Base-by-base conservation (phyloP, 1,139 yeast species). In the Zygosaccharomyces sapae region DNA sequence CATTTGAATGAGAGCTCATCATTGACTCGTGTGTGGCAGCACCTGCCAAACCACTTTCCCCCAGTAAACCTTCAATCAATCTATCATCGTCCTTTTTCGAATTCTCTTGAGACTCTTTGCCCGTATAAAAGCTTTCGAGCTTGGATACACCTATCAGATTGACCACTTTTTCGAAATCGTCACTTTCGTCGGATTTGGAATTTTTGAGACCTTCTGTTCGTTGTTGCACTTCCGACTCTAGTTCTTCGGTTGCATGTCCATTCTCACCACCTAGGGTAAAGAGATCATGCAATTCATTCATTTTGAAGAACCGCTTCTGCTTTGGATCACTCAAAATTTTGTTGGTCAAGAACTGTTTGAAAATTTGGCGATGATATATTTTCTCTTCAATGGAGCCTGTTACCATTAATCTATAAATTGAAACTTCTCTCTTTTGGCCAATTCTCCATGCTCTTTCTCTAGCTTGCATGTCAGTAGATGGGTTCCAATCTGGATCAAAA, bases 401-500 rank as follows among this genome's bases (percentile, higher is more conserved):
- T 30, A 92, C 86, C 88, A 92, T 88, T 39, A 92, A 70, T 47
- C 98, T 71, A 59, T 90, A 94, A 33, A 92, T 90, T 2, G 90
- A 81, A n/a, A 92, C 97, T 58, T 90, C 96, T 53, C 82, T 81
- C 63, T 86, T 90, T 62, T 92, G 98, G 0, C 98, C 98, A 52
- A 92, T 74, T 56, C 98, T 74, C 98, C 98, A 92, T 0, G 97
- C 97, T 43, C 98, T 70, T 66, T 92, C 98, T 53, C 98, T 72
- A 0, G 98, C 98, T 66, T 92, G 98, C 53, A 92, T 77, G 70
- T 92, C 98, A 0, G 97, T 92, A 0, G 97, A 88, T 0, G 98
- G 98, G 61, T 92, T 92, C 98, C 98, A 92, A 66, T 92, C 98
- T 0, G 98, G 98, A 61, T 92, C 98, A 64, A 76, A 92, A 13